These are phyloP conservation scores for Biancaea sappan DNA, from an alignment of 306 rosid species.

Conservation along the genomic window DNA sequence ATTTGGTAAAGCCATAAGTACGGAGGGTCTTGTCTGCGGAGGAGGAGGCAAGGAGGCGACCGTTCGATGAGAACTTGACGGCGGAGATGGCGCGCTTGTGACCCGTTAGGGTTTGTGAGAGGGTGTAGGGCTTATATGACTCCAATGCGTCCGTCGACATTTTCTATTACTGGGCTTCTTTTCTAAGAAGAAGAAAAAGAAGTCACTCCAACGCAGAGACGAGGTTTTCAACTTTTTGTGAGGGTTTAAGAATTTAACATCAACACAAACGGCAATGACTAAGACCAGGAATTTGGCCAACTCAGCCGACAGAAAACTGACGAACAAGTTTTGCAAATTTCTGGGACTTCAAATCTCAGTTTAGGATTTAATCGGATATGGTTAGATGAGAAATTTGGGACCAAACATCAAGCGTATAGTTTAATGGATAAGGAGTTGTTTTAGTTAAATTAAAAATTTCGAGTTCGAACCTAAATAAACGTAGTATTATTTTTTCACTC, in stretches of 20 bases:
- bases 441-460: too few species aligned
- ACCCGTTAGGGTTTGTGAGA: constrained; percentile 66
- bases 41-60: constrained; percentile 86
- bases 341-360: neutral
- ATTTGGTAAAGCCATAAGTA: constrained; percentile 57
- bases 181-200: neutral
- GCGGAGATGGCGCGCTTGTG: constrained; percentile 78
- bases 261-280: neutral
- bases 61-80: constrained; percentile 87
- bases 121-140: constrained; percentile 59
- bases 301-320: neutral
- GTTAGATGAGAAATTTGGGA: neutral
- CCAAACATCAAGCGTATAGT: too few species aligned
- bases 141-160: constrained; percentile 53
- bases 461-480: too few species aligned
- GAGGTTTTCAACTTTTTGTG: neutral
- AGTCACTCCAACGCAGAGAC: neutral
- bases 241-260: neutral
- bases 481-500: too few species aligned
- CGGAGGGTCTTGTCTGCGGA: constrained; percentile 96
- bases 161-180: neutral
- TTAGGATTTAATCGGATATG: neutral
- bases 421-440: too few species aligned
- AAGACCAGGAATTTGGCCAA: neutral
- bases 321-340: neutral